Evolutionary conservation across 23 red algal species (phyloP).

Genomic region (Gracilaria gracilis): DNA sequence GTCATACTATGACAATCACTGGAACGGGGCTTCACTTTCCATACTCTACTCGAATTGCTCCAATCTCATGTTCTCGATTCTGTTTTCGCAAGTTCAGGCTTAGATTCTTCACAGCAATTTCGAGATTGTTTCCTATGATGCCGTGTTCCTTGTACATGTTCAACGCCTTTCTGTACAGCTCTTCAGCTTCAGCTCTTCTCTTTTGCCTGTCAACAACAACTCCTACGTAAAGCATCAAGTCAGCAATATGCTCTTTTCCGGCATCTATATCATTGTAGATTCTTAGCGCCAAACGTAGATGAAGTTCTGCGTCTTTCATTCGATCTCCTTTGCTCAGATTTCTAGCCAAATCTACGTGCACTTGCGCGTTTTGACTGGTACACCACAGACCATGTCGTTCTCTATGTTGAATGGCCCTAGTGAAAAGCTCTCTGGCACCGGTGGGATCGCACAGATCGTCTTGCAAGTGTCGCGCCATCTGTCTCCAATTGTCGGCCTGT

Average conservation of each 20-base stretch:
- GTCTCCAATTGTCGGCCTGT: slow-evolving; percentile 65
- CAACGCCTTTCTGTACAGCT: slow-evolving; percentile 70
- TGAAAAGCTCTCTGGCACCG: slow-evolving; percentile 52
- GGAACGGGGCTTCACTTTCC: neutral
- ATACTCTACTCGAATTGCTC: slow-evolving; percentile 31
- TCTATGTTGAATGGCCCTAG: slow-evolving; percentile 64
- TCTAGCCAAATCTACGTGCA: slow-evolving; percentile 67
- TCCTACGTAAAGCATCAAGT: slow-evolving; percentile 71
- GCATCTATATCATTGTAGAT: slow-evolving; percentile 63
- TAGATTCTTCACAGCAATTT: slow-evolving; percentile 77
- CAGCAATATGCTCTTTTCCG: slow-evolving; percentile 59
- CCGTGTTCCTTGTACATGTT: slow-evolving; percentile 52
- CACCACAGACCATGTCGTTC: slow-evolving; percentile 71
- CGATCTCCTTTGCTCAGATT: slow-evolving; percentile 54
- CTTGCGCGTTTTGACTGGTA: slow-evolving; percentile 57
- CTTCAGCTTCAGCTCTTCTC: slow-evolving; percentile 66
- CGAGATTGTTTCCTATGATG: slow-evolving; percentile 65
- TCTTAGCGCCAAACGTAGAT: slow-evolving; percentile 53
- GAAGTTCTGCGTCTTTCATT: slow-evolving; percentile 63
- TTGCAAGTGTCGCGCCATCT: slow-evolving; percentile 70
- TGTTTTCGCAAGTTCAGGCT: slow-evolving; percentile 74
- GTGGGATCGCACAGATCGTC: slow-evolving; percentile 63
- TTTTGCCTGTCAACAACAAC: slow-evolving; percentile 78
- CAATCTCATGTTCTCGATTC: slow-evolving; percentile 55
- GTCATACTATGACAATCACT: neutral